A percentile compares a stretch with the other conserved stretches of the same genome.
Conservation (phyloP, 306 rosid species). For the Fragaria vesca region DNA sequence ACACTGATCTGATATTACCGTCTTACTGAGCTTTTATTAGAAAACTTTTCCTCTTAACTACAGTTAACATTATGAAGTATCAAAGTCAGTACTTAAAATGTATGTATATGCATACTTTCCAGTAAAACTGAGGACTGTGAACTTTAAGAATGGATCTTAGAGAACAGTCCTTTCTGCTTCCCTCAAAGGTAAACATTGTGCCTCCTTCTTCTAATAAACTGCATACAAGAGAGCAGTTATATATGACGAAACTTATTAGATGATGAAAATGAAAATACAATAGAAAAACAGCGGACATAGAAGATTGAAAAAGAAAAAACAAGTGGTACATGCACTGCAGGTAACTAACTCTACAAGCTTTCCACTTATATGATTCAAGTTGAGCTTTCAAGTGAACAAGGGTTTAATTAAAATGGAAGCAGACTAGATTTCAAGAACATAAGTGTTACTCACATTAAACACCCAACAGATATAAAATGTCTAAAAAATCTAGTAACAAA, state of each 20-base stretch:
- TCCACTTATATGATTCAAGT: not conserved
- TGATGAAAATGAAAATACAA: not conserved
- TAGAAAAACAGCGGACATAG: not conserved
- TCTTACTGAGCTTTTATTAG: not conserved
- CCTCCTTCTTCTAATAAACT: conserved; percentile 93
- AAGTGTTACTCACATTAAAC: conserved; percentile 64
- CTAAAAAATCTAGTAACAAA: conserved; percentile 68
- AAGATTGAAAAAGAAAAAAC: not conserved
- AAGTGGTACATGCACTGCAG: not conserved
- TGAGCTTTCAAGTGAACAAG: not conserved
- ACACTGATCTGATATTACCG: not conserved
- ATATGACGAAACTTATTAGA: conserved; percentile 10
- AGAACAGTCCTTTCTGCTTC: conserved; percentile 40
- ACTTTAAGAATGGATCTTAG: conserved; percentile 49
- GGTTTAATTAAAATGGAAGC: not conserved
- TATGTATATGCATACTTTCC: conserved; percentile 56
- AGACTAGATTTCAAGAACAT: not conserved
- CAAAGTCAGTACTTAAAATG: not conserved
- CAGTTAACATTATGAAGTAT: not conserved
- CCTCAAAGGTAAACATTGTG: conserved; percentile 69
- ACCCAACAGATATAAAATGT: conserved; percentile 63
- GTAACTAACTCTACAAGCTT: not conserved
- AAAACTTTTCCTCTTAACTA: not conserved
- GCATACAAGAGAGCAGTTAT: conserved; percentile 10
- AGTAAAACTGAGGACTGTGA: conserved; percentile 81